Base-by-base conservation (phyloP, 345 rosid species). In the Citrus reticulata region DNA sequence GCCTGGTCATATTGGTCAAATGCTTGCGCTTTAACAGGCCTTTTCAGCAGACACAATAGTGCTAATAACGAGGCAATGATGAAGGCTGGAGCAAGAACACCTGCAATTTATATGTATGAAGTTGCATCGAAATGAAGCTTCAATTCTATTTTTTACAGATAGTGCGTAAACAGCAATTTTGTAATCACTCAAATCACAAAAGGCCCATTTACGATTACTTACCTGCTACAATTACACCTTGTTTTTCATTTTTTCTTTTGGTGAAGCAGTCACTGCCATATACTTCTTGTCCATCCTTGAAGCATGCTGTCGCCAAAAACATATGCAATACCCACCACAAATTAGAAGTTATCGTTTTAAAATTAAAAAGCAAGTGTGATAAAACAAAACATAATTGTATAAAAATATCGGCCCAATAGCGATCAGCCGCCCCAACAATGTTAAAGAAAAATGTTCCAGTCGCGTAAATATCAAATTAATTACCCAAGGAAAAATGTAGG, bases 171-270 rank as follows among this genome's bases (percentile, higher is more conserved):
- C 35, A 13, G 68, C 0, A 58, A 58, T 34, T 42, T 39, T 11
- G 25, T 25, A 0, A 40, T 20, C 55, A 25, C 68, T 14, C 22
- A 30, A 74, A 39, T 11, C 30, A 32, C 22, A 20, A 11, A 40
- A 58, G 19, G 39, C 78, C 25, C 1, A 71, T 24, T n/a, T 42
- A 69, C 22, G 39, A 35, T 68, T 58, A 30, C 85, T 46, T 89
- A 89, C 97, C 97, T 0, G 95, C 91, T 17, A 94, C 74, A 79
- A 90, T 83, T 19, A 87, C 81, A 46, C 87, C 85, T 72, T 83
- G 88, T 77, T 81, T 88, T 70, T 82, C 81, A 11, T 68, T 83
- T 27, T 78, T 88, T 40, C 73, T 86, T 79, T 78, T 87, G 37
- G 86, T 8, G 25, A 79, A 65, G 66, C 95, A 87, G 59, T 83